Evolutionary conservation across 2,329 filamentous ascomycete genomes (phyloP), one percentile per base, ranked within the genome.

Genomic region (Fusarium goolgardi): DNA sequence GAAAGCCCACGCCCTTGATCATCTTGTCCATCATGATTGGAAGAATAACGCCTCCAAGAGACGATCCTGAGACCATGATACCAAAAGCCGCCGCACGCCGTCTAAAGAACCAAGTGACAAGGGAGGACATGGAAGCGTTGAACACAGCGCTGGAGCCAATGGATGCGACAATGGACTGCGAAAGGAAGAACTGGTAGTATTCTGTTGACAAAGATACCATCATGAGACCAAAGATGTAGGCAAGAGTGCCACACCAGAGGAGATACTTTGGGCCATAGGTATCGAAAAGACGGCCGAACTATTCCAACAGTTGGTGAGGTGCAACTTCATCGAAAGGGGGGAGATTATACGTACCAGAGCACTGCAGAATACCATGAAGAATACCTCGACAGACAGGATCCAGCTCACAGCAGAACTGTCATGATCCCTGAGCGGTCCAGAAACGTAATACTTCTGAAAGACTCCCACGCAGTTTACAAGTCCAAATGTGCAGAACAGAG

Each of bases 191-290:
- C 44, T 83, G 81, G 67, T 82, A 83, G 75, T 83, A 83, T 47
- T 79, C 49, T 3, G 68, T 75, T 6, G 79, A 78, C 12, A 91
- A 78, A 18, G 84, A 86, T 0, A 84, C 81, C 87, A 91, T 89
- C 86, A 91, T 90, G 20, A 91, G 76, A 25, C 87, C 85, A 45
- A 91, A 85, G 64, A 91, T 81, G 75, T 89, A 86, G 59, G 85
- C 75, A 60, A 89, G 70, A 6, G 83, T 83, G 31, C 88, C 88
- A 52, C 78, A 70, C 20, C 84, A 64, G 16, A 90, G 78, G 6
- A 92, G 79, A 60, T 81, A 85, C 39, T 83, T 82, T 1, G 90
- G 88, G 3, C 90, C 90, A 66, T 87, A 86, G 65, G 82, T 85
- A 75, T 93, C 90, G 70, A 86, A 91, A 13, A 90, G 46, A 40